Percentiles rank a stretch among this genome's conserved stretches.
Evolutionary conservation across 805 yeast genomes (phyloP).

Genomic region (Candida patagonica): DNA sequence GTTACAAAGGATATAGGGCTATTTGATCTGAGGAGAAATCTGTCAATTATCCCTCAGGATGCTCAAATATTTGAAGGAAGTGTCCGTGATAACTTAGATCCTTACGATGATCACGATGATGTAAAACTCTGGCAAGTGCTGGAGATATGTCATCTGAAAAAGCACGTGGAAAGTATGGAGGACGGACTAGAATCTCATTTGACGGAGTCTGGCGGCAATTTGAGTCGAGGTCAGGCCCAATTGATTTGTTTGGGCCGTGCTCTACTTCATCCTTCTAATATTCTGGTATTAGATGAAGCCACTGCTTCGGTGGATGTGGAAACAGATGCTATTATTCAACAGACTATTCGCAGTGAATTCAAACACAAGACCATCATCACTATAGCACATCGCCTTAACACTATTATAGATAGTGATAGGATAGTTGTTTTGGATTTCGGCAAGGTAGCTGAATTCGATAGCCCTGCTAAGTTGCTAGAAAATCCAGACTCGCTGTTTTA

Average conservation of each 20-base stretch:
- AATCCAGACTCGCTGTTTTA: constrained; percentile 65
- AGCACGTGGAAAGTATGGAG: constrained; percentile 36
- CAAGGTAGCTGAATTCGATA: constrained; percentile 59
- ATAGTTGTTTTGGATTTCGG: constrained; percentile 67
- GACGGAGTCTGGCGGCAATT: constrained; percentile 64
- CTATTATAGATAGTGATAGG: constrained; percentile 69
- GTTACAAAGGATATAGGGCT: constrained; percentile 47
- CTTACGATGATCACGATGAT: constrained; percentile 41
- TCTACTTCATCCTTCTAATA: constrained; percentile 54
- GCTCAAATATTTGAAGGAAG: constrained; percentile 60
- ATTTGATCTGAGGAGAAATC: constrained; percentile 43
- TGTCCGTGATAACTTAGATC: constrained; percentile 54
- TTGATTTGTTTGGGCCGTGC: constrained; percentile 73
- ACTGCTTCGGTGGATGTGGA: constrained; percentile 75
- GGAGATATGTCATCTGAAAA: constrained; percentile 44
- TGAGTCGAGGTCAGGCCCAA: constrained; percentile 78
- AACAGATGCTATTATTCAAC: constrained; percentile 67
- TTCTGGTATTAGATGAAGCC: constrained; percentile 71
- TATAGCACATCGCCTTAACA: constrained; percentile 76
- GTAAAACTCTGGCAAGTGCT: constrained; percentile 50
- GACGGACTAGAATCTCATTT: constrained; percentile 43
- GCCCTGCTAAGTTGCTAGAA: constrained; percentile 56
- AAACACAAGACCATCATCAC: constrained; percentile 65
- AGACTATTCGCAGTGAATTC: constrained; percentile 61
- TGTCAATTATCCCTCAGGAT: constrained; percentile 62